Percentiles rank a stretch among this genome's conserved stretches.
These are phyloP conservation scores for Pichia norvegensis DNA, from an alignment of 1,139 yeast species.

Conservation along the genomic window DNA sequence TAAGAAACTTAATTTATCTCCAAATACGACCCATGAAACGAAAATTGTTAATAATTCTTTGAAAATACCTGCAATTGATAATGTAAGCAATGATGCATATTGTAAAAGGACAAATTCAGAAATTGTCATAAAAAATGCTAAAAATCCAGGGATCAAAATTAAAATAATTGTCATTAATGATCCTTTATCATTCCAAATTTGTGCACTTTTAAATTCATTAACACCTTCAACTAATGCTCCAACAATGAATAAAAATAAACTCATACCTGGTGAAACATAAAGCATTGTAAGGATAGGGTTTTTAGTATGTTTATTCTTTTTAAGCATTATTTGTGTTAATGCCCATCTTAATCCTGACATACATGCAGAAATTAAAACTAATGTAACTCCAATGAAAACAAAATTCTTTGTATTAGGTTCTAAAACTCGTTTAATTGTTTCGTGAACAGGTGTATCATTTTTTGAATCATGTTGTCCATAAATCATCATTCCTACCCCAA, in stretches of 20 bases:
- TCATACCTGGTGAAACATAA: conserved; percentile 82
- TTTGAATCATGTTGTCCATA: conserved; percentile 29
- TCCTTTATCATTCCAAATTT: conserved; percentile 60
- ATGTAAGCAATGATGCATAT: conserved; percentile 76
- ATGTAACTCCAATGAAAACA: conserved; percentile 48
- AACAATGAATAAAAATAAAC: conserved; percentile 46
- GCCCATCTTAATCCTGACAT: conserved; percentile 94
- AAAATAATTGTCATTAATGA: conserved; percentile 45
- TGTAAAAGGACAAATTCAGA: conserved; percentile 80
- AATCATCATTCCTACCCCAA: conserved; percentile 85
- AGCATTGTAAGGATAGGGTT: conserved; percentile 87
- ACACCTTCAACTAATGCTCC: conserved; percentile 67
- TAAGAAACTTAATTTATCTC: conserved; percentile 59
- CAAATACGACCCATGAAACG: conserved; percentile 62
- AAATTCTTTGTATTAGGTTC: conserved; percentile 5
- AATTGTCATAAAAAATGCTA: conserved; percentile 85
- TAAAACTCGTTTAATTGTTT: neutral
- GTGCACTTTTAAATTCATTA: conserved; percentile 40
- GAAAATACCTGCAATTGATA: conserved; percentile 86
- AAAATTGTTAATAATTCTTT: conserved; percentile 82
- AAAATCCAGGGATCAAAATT: conserved; percentile 70
- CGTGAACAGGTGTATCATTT: neutral
- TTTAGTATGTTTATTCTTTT: conserved; percentile 47
- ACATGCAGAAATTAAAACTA: conserved; percentile 71
- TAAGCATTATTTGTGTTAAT: conserved; percentile 73